These are phyloP conservation scores for Tanacetum coccineum DNA, from an alignment of 129 eudicot species.

Conservation along the genomic window DNA sequence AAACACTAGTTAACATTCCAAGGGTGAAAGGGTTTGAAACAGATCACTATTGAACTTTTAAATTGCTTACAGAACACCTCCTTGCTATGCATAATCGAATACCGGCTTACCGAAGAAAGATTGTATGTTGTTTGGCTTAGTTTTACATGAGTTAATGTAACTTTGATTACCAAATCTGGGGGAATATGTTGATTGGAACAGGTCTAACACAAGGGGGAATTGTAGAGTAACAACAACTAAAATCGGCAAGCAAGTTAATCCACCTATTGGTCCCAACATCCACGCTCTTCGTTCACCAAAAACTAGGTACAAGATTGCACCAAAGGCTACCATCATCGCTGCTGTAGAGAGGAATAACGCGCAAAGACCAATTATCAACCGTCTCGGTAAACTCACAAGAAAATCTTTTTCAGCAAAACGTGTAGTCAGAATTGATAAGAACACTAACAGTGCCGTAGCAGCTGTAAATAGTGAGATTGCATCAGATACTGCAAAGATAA, in stretches of 20 bases:
- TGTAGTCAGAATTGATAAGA: slow-evolving; percentile 1
- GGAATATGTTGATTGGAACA: not conserved
- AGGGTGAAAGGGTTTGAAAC: too few species aligned
- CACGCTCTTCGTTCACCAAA: not conserved
- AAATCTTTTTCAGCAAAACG: too few species aligned
- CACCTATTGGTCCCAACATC: not conserved
- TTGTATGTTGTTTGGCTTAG: not conserved
- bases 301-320: not conserved
- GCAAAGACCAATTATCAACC: slow-evolving; percentile 2
- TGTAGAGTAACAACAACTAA: not conserved
- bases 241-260: not conserved
- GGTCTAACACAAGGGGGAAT: not conserved
- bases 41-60: too few species aligned
- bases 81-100: too few species aligned
- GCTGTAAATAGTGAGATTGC: slow-evolving; percentile 2
- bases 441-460: not conserved
- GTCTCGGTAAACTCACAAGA: too few species aligned
- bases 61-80: too few species aligned
- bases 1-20: too few species aligned
- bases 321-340: not conserved
- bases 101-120: not conserved
- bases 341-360: not conserved
- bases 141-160: not conserved
- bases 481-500: not conserved
- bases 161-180: not conserved